Base-by-base conservation (phyloP, 257 asterid species). In the Solanum verrucosum region DNA sequence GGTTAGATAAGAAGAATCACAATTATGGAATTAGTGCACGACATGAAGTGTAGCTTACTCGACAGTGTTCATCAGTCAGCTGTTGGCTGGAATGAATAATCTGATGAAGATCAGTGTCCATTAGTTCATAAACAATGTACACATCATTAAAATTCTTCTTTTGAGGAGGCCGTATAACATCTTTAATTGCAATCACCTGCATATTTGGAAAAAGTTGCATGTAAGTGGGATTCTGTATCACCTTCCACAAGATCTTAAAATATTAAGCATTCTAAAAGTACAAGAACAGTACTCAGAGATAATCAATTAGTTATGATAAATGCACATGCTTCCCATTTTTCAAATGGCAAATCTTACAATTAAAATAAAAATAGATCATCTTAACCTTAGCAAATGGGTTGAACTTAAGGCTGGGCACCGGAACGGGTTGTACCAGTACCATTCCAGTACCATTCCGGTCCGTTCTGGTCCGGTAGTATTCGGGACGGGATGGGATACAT, bases 31-130 rank as follows among this genome's bases (percentile, higher is more conserved):
- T 49, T 73, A 44, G 65, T 38, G 23, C 46, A 46, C 11, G 4
- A 40, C 6, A 21, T 44, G 75, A 86, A 77, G 42, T 27, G 38
- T 44, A 84, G 29, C 90, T 83, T 67, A 88, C 90, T 79, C 90
- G 90, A 37, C 90, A 88, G 42, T 88, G 89, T 35, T 89, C 90
- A 89, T 86, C 89, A 79, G 88, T 70, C 85, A 89, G 83, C 7
- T 56, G 85, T 82, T 89, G 90, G 89, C 52, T 89, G 46, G 90
- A 89, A 79, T 84, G 87, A 65, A 89, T 86, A 89, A 89, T 86
- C 87, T 89, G 90, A 86, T 89, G 90, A 83, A 89, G 90, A 86
- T 89, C 90, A 68, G 90, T 89, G 77, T 89, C 90, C 90, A 89
- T 89, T 42, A 89, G 89, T 38, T 89, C 90, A 86, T 29, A 86